Evolutionary conservation across 768 basidiomycete species (phyloP), one percentile per base, ranked within the genome.

Genomic region (Ramaria rubella): DNA sequence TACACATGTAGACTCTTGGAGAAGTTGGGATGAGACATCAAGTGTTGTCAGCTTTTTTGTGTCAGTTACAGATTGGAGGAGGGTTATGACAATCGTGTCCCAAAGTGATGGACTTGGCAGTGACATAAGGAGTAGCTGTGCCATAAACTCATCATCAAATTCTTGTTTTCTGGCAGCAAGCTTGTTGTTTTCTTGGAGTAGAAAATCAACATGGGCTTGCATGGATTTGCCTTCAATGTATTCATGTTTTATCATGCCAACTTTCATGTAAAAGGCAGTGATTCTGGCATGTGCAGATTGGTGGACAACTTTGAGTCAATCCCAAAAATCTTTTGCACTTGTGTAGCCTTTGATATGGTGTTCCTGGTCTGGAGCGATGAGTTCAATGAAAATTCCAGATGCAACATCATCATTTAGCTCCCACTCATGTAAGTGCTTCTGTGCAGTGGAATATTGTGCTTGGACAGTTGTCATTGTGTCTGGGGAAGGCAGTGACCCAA

Each of bases 21-120:
- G 11, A n/a, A 38, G 36, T 11, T n/a, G 36, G 36, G 36, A 38
- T 11, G 36, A 11, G 36, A 38, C 36, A 38, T 38, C 36, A 14
- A 26, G 26, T 34, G 57, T 38, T 55, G 12, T 31, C 50, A 29
- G 26, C 36, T 23, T 53, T 26, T n/a, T 53, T 34, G 12, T 53
- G n/a, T n/a, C n/a, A n/a, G n/a, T n/a, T n/a, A n/a, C n/a, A n/a
- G n/a, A n/a, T n/a, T n/a, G n/a, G n/a, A n/a, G n/a, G n/a, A n/a
- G n/a, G n/a, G n/a, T n/a, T n/a, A n/a, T n/a, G n/a, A n/a, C n/a
- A n/a, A n/a, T 27, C n/a, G 51, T 55, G 19, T 58, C 57, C 57
- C 57, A 58, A 54, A 33, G 49, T 9, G 57, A 56, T 21, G 51
- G 36, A n/a, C 36, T 11, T 38, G 36, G 36, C 11, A 38, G 36